Evolutionary conservation across 495 filamentous ascomycete genomes (phyloP).

Genomic region (Penicillium maclennaniae): DNA sequence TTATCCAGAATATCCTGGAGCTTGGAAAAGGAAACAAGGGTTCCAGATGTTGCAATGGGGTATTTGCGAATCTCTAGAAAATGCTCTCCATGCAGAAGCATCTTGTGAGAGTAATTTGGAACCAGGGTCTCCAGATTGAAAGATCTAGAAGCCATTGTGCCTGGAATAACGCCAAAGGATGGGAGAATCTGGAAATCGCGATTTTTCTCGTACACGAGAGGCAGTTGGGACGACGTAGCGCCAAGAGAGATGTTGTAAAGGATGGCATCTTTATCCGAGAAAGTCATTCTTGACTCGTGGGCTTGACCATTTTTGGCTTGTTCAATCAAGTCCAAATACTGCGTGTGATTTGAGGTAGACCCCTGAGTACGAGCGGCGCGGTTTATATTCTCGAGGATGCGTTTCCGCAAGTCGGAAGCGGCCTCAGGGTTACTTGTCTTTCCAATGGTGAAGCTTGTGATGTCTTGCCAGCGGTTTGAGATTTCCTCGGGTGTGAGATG

Average conservation of each 20-base stretch:
- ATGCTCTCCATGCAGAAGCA: constrained; percentile 98
- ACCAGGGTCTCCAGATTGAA: constrained; percentile 81
- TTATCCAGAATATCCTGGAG: constrained; percentile 96
- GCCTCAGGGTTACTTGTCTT: no score
- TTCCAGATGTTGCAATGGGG: constrained; percentile 86
- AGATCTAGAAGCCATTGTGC: constrained; percentile 77
- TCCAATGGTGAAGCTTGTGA: no score
- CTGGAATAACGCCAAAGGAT: constrained; percentile 93
- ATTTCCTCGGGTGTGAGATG: constrained; percentile 84
- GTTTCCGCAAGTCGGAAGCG: constrained; percentile 61
- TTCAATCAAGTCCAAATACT: no score
- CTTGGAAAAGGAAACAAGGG: constrained; percentile 76
- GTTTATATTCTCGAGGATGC: no score
- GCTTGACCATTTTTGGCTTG: no score
- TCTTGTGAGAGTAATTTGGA: constrained; percentile 96
- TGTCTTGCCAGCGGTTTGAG: no score
- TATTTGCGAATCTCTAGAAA: constrained; percentile 94
- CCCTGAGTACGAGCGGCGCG: no score
- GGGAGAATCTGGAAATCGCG: constrained; percentile 91
- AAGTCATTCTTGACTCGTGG: no score
- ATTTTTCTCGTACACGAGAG: constrained; percentile 80
- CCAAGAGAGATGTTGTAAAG: constrained; percentile 95
- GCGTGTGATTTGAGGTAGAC: no score
- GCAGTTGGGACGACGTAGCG: constrained; percentile 86
- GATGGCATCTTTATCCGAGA: constrained; percentile 79